Evolutionary conservation across 2,329 filamentous ascomycete species (phyloP).

Genomic region (Aspergillus awamori): DNA sequence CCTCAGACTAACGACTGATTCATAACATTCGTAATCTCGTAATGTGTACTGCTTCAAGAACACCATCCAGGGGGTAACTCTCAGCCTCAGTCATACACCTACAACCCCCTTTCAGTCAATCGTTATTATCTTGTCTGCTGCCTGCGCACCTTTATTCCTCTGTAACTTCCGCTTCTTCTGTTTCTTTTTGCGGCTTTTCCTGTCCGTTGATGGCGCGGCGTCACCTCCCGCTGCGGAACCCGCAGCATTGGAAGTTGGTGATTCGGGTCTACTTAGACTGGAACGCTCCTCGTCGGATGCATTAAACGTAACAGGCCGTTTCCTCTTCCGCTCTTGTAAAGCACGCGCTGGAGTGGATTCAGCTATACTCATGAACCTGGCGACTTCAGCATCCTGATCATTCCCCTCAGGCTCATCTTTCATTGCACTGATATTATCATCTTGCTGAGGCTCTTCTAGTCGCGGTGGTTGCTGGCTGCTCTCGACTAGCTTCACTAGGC

Average conservation of each 20-base stretch:
- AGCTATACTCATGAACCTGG: not conserved
- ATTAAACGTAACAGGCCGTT: not conserved
- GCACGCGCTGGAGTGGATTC: conserved; percentile 5
- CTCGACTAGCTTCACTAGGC: not conserved
- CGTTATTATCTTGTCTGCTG: conserved; percentile 3
- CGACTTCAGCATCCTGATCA: not conserved
- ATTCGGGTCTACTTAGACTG: conserved; percentile 4
- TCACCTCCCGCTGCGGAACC: conserved; percentile 2
- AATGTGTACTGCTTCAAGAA: not conserved
- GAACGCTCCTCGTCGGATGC: conserved; percentile 8
- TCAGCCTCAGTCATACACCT: not conserved
- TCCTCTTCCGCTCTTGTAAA: not conserved
- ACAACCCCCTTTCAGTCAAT: conserved; percentile 6
- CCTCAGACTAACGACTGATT: not conserved
- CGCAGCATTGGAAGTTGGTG: conserved; percentile 7
- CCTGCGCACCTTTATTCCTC: not conserved
- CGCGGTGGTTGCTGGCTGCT: not conserved
- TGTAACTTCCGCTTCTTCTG: conserved; percentile 19
- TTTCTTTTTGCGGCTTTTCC: conserved; percentile 22
- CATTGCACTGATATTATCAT: not conserved
- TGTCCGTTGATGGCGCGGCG: not conserved
- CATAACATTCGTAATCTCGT: conserved; percentile 6
- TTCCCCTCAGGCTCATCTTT: not conserved
- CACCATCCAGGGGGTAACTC: not conserved
- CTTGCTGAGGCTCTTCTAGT: not conserved